These are phyloP conservation scores for Neurospora sp. DNA, from an alignment of 495 filamentous ascomycete species.

Conservation along the genomic window DNA sequence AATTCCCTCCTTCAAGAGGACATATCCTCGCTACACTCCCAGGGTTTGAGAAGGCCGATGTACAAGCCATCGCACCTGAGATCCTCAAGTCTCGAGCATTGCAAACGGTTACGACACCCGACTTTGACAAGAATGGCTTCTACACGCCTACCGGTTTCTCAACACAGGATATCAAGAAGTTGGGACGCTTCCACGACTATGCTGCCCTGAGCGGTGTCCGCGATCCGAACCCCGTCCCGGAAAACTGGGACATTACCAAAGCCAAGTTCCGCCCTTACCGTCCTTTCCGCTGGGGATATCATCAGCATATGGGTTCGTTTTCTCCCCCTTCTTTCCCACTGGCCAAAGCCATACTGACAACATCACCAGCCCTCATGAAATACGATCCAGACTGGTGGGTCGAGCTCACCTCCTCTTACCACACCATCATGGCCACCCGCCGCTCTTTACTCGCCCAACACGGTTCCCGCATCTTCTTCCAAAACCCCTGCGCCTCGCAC, in stretches of 20 bases:
- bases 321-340: background rate
- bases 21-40: slow-evolving; percentile 27
- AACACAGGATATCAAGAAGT: slow-evolving; percentile 56
- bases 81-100: slow-evolving; percentile 8
- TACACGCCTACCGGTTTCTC: slow-evolving; percentile 40
- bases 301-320: slow-evolving; percentile 98
- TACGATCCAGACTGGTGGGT: slow-evolving; percentile 86
- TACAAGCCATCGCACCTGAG: background rate
- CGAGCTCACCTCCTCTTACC: slow-evolving; percentile 74
- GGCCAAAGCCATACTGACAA: background rate
- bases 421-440: slow-evolving; percentile 58
- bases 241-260: slow-evolving; percentile 52
- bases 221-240: slow-evolving; percentile 51
- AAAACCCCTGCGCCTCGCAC: slow-evolving; percentile 68
- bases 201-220: slow-evolving; percentile 69
- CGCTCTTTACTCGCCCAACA: slow-evolving; percentile 56
- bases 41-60: slow-evolving; percentile 8
- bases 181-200: slow-evolving; percentile 83
- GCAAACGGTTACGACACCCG: slow-evolving; percentile 6
- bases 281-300: slow-evolving; percentile 80
- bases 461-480: slow-evolving; percentile 54
- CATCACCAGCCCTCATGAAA: slow-evolving; percentile 57
- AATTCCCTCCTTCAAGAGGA: slow-evolving; percentile 24
- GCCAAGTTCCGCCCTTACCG: slow-evolving; percentile 63
- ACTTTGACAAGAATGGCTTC: slow-evolving; percentile 4